Evolutionary conservation across 2,329 filamentous ascomycete genomes (phyloP).

Genomic region (Diatrype stigma): DNA sequence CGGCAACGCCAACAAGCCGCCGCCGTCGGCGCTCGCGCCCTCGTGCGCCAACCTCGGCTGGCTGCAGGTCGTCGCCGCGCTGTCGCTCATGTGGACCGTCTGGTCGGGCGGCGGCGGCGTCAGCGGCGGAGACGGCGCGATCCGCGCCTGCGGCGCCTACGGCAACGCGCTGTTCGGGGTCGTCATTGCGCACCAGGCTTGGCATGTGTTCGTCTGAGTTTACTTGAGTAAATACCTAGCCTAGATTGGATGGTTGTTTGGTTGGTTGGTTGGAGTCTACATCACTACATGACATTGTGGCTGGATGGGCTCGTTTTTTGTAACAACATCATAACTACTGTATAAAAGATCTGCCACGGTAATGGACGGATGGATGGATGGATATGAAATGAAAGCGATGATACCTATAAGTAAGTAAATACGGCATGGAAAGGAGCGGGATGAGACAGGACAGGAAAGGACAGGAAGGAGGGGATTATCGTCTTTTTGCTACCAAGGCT

Average conservation of each 20-base stretch:
- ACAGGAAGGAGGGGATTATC: not conserved
- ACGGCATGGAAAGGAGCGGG: no score
- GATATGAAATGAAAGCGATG: not conserved
- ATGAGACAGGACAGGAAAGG: no score
- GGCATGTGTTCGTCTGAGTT: slow-evolving; percentile 24
- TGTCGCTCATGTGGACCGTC: slow-evolving; percentile 24
- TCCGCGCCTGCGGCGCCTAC: slow-evolving; percentile 15
- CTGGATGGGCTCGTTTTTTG: not conserved
- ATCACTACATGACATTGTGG: no score
- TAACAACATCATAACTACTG: not conserved
- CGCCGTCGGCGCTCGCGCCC: slow-evolving; percentile 15
- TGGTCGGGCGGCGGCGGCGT: slow-evolving; percentile 17
- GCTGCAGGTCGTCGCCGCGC: slow-evolving; percentile 19
- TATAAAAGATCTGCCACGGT: no score
- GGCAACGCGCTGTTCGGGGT: slow-evolving; percentile 25
- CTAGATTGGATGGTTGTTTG: not conserved
- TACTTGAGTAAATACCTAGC: not conserved
- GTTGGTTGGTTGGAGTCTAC: not conserved
- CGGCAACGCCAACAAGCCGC: slow-evolving; percentile 5
- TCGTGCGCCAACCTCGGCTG: slow-evolving; percentile 25
- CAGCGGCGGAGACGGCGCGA: not conserved
- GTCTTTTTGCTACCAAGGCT: no score
- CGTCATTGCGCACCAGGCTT: slow-evolving; percentile 26
- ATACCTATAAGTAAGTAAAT: no score
- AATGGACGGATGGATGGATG: not conserved